Evolutionary conservation across 495 filamentous ascomycete species (phyloP).

Genomic region (Talaromyces borbonicus): DNA sequence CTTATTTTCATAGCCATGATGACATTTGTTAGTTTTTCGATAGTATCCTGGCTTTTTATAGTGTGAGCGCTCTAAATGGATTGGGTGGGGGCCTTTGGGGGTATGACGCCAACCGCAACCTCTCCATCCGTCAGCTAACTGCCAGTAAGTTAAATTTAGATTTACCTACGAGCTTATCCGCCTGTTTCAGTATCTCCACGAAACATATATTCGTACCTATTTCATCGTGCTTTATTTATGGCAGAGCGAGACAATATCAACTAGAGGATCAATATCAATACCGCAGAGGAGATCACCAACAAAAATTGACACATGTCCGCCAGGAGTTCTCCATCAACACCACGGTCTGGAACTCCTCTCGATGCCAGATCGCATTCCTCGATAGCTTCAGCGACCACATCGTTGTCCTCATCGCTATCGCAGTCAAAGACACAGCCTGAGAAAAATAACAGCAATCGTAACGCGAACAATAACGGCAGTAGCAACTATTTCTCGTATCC

Average conservation of each 20-base stretch:
- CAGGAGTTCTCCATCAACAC: conserved; percentile 11
- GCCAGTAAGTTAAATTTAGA: too few species aligned
- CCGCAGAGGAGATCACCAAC: conserved; percentile 1
- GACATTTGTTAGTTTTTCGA: too few species aligned
- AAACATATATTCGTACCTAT: too few species aligned
- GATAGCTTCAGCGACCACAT: conserved; percentile 15
- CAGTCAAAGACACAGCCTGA: background rate
- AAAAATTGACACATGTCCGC: conserved; percentile 6
- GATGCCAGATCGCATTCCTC: conserved; percentile 17
- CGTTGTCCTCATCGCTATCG: conserved; percentile 4
- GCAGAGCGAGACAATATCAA: background rate
- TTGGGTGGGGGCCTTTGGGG: too few species aligned
- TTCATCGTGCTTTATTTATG: too few species aligned
- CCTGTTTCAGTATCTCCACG: too few species aligned
- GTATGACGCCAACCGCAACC: too few species aligned
- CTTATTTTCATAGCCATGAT: too few species aligned
- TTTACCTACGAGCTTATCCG: too few species aligned
- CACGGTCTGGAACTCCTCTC: conserved; percentile 17
- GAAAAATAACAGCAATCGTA: conserved; percentile 13
- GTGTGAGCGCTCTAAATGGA: too few species aligned
- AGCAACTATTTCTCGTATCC: conserved; percentile 46
- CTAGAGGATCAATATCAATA: conserved; percentile 2
- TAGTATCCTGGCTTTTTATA: too few species aligned
- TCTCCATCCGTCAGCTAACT: too few species aligned
- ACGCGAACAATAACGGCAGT: conserved; percentile 12